These are phyloP conservation scores for Teratosphaeria gauchensis DNA, from an alignment of 2,329 filamentous ascomycete species.

Conservation along the genomic window DNA sequence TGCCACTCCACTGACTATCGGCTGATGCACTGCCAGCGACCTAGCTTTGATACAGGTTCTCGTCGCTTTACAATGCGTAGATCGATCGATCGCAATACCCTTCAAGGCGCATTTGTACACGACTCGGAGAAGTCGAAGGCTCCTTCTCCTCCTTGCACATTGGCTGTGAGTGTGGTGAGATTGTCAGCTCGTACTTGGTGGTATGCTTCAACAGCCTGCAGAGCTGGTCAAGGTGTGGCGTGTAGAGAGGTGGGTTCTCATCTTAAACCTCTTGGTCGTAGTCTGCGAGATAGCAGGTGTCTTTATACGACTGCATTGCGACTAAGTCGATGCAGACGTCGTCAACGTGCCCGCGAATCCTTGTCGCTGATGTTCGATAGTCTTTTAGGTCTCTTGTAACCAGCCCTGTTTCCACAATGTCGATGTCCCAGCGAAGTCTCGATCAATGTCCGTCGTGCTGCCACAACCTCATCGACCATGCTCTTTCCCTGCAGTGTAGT, in stretches of 20 bases:
- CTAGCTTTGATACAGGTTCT: too few relatives aligned
- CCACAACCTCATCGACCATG: not conserved
- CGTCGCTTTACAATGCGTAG: too few relatives aligned
- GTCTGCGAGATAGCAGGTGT: not conserved
- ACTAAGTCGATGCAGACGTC: not conserved
- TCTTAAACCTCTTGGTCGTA: not conserved
- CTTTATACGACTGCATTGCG: not conserved
- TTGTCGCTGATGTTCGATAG: too few relatives aligned
- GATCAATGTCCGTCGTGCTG: not conserved
- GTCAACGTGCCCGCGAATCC: too few relatives aligned
- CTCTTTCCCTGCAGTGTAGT: not conserved
- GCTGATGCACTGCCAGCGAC: too few relatives aligned
- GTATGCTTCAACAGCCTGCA: not conserved
- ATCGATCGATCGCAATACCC: too few relatives aligned
- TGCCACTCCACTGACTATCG: too few relatives aligned
- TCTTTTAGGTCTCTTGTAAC: too few relatives aligned
- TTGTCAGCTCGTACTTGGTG: not conserved
- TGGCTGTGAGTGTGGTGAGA: not conserved
- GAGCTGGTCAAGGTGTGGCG: not conserved
- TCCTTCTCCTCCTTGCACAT: not conserved
- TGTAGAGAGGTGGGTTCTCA: not conserved
- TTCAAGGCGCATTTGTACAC: constrained; percentile 7
- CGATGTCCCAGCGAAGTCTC: not conserved
- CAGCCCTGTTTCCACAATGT: too few relatives aligned
- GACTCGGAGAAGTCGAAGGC: constrained; percentile 17